phyloP scores from a whole-genome alignment of 1,284 basidiomycete species.

The Cryptococcus sp. region DNA sequence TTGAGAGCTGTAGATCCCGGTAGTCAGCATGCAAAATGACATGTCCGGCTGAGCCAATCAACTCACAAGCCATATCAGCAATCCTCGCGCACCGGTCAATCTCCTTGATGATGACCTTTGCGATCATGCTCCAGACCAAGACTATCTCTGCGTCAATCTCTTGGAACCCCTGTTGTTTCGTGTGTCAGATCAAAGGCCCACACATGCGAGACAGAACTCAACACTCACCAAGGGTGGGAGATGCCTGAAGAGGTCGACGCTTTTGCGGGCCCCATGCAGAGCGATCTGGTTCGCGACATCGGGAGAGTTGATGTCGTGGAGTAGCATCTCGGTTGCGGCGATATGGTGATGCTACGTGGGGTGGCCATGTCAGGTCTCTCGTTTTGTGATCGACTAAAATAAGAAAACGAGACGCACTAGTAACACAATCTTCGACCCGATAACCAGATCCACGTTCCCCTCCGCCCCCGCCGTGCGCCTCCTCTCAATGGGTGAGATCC shows the following conservation, averaged over 20 bases:
- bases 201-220: not conserved
- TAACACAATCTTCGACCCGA: constrained; percentile 30
- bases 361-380: constrained; percentile 7
- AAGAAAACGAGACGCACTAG: constrained; percentile 23
- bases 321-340: constrained; percentile 34
- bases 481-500: constrained; percentile 35
- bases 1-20: constrained; percentile 4
- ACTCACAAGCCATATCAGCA: constrained; percentile 27
- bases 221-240: constrained; percentile 32
- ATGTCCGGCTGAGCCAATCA: not conserved
- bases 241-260: constrained; percentile 32
- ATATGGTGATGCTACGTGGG: constrained; percentile 36
- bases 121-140: constrained; percentile 43
- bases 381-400: too few species aligned
- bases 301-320: constrained; percentile 44
- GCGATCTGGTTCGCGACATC: constrained; percentile 39
- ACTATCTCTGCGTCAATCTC: constrained; percentile 42
- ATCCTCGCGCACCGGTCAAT: constrained; percentile 27
- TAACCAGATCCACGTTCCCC: constrained; percentile 23
- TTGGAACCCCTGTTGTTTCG: constrained; percentile 23
- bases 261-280: constrained; percentile 31
- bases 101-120: constrained; percentile 42
- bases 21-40: not conserved
- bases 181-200: not conserved
- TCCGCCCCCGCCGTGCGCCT: constrained; percentile 30